Evolutionary conservation across 2,329 filamentous ascomycete species (phyloP), one percentile per base, ranked within the genome.

Genomic region (Aspergillus japonicus): DNA sequence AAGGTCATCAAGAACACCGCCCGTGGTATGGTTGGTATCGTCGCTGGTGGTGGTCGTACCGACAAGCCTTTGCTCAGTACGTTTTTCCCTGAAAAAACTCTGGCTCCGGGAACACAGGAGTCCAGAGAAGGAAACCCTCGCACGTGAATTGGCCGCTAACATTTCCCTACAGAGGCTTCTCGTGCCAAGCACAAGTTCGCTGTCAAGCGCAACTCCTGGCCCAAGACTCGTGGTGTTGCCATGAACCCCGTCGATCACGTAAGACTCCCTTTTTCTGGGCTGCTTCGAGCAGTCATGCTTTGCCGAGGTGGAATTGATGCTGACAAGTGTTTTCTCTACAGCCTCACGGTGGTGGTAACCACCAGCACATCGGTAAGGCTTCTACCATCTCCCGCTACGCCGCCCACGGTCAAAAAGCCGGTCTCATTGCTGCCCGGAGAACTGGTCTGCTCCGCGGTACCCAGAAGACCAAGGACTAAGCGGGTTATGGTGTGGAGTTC

Each of bases 201-300:
- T 74, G 96, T 97, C 85, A 99, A 99, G 92, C 92, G 95, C 81
- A 98, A 99, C 92, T 94, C 89, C 80, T 99, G 95, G 95, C 95
- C 95, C 84, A 97, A 96, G 91, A 99, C 95, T 87, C 94, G 95
- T 95, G 95, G 95, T 97, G 95, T 99, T 89, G 95, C 95, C 83
- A 99, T 99, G 95, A 99, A 99, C 87, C 95, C 95, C 77, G 95
- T 99, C 78, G 95, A 99, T 85, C 95, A 99, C 88, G 82, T 84
- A 83, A 79, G 82, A 69, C 66, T 54, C 33, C 31, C 44, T 53
- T 58, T 39, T n/a, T 26, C 8, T 16, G 42, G 29, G 26, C 19
- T 14, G 19, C 50, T 42, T 55, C 19, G 26, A 35, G 16, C 23
- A 56, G 26, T 19, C 33, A n/a, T 50, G n/a, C 21, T 35, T 42